Evolutionary conservation across 441 rosid species (phyloP).

Genomic region (Adansonia madagascariensis): DNA sequence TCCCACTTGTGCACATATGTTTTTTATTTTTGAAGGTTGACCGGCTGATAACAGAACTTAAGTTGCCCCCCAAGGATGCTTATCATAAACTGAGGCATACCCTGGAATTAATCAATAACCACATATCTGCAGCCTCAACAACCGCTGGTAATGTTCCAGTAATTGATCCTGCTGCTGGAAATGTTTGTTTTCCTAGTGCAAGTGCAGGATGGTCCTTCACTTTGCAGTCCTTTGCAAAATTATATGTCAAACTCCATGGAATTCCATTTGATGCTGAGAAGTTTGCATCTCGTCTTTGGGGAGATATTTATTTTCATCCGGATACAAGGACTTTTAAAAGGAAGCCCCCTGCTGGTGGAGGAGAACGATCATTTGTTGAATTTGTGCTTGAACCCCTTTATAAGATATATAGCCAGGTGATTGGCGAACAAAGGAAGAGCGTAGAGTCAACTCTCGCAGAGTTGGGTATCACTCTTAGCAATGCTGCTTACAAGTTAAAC

Average conservation of each 20-base stretch:
- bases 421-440: conserved; percentile 96
- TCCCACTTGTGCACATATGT: neutral
- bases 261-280: conserved; percentile 84
- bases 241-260: conserved; percentile 89
- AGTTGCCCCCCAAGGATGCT: conserved; percentile 94
- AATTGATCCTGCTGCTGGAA: conserved; percentile 89
- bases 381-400: conserved; percentile 94
- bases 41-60: conserved; percentile 90
- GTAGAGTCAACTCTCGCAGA: conserved; percentile 93
- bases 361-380: conserved; percentile 90
- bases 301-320: conserved; percentile 79
- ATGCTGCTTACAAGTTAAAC: conserved; percentile 85
- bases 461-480: conserved; percentile 87
- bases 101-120: conserved; percentile 84
- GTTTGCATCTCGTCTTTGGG: conserved; percentile 93
- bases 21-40: conserved; percentile 63
- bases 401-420: conserved; percentile 94
- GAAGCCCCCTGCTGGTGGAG: conserved; percentile 77
- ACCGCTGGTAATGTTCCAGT: conserved; percentile 82
- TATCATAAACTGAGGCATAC: conserved; percentile 96
- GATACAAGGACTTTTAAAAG: conserved; percentile 72
- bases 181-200: conserved; percentile 95
- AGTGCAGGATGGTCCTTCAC: conserved; percentile 98
- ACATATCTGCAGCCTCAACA: conserved; percentile 80
- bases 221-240: conserved; percentile 90